Evolutionary conservation across 345 rosid genomes (phyloP).

Genomic region (Murraya paniculata): DNA sequence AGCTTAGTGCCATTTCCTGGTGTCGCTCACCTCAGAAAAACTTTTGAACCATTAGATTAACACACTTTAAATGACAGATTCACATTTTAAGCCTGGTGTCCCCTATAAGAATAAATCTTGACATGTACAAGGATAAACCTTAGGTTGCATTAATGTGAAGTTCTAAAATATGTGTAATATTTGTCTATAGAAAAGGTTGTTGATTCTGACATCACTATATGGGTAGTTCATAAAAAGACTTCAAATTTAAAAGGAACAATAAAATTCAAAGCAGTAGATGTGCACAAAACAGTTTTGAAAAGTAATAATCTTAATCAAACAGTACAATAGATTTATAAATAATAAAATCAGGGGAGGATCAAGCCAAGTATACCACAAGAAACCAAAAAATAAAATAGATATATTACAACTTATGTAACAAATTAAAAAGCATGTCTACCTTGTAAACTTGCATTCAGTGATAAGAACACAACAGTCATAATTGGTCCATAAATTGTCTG

Average conservation of each 20-base stretch:
- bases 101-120: neutral
- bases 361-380: neutral
- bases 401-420: neutral
- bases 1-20: neutral
- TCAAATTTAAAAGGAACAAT: neutral
- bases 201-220: neutral
- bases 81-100: neutral
- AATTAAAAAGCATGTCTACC: conserved; percentile 35
- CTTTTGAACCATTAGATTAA: neutral
- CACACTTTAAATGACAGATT: neutral
- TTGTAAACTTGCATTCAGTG: conserved; percentile 62
- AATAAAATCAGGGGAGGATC: neutral
- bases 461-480: conserved; percentile 76
- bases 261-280: neutral
- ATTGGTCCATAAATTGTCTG: conserved; percentile 68
- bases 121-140: neutral
- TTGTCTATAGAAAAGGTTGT: neutral
- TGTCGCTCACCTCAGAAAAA: neutral
- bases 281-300: neutral
- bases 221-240: neutral
- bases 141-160: neutral
- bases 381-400: neutral
- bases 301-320: neutral
- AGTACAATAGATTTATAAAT: neutral
- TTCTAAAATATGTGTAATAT: neutral